Evolutionary conservation across 192 early-diverging fungal species (phyloP).

Genomic region (Backusella luteola): DNA sequence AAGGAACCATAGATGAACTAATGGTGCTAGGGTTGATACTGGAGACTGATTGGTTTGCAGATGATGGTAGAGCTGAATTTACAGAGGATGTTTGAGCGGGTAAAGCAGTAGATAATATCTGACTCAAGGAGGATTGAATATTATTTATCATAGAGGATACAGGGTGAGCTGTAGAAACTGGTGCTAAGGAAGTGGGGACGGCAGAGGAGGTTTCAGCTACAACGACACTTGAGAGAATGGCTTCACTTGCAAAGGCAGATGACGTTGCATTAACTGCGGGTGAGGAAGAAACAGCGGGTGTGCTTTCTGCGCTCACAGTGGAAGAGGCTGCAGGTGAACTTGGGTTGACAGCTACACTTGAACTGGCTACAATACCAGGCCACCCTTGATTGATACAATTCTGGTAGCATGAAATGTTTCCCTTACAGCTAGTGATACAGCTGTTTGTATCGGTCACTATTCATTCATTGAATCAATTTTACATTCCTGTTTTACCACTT

Average conservation of each 20-base stretch:
- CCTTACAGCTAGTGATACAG: background rate
- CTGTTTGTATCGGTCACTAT: background rate
- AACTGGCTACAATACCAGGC: background rate
- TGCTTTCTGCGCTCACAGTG: background rate
- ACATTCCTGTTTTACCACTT: background rate
- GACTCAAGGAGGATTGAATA: background rate
- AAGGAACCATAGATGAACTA: background rate
- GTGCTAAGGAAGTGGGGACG: background rate
- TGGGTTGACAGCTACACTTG: background rate
- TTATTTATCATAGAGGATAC: background rate
- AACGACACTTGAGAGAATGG: background rate
- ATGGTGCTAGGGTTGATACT: background rate
- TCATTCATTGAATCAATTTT: background rate
- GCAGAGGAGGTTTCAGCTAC: background rate
- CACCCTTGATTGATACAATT: background rate
- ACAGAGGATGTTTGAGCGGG: background rate
- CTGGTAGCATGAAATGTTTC: background rate
- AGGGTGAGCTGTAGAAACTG: background rate
- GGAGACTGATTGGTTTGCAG: background rate
- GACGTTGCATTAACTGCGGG: background rate
- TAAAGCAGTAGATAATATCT: background rate
- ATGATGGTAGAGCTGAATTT: background rate
- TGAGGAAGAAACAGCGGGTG: background rate
- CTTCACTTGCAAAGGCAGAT: background rate
- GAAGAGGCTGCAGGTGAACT: background rate